These are phyloP conservation scores for Epipyxis sp. DNA, from an alignment of 108 stramenopile species.

Conservation along the genomic window DNA sequence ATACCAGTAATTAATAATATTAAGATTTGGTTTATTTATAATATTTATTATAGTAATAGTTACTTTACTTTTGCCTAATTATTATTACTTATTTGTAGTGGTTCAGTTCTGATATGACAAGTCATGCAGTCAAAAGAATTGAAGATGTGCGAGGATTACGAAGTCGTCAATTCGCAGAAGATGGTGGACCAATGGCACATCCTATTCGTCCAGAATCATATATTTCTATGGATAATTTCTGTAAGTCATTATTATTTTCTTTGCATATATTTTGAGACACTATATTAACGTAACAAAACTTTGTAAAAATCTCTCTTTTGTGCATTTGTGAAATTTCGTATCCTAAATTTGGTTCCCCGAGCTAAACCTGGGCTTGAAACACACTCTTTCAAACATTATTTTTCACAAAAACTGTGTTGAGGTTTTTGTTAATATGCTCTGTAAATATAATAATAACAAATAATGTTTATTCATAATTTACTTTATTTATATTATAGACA, in stretches of 20 bases:
- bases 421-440: too few relatives aligned
- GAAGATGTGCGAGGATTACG: conserved; percentile 69
- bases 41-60: not conserved
- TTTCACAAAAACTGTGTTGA: conserved; percentile 13
- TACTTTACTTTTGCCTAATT: not conserved
- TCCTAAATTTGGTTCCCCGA: conserved; percentile 60
- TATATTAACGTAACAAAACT: not conserved
- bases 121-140: conserved; percentile 7
- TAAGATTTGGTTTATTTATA: too few relatives aligned
- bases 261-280: conserved; percentile 56
- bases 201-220: conserved; percentile 92
- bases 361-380: too few relatives aligned
- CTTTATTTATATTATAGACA: conserved; percentile 13
- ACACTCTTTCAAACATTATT: not conserved
- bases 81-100: not conserved
- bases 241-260: not conserved
- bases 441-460: not conserved
- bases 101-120: conserved; percentile 6
- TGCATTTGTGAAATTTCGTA: conserved; percentile 51
- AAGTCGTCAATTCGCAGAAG: conserved; percentile 70
- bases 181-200: conserved; percentile 82
- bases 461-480: too few relatives aligned
- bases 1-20: too few relatives aligned
- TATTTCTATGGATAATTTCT: conserved; percentile 91
- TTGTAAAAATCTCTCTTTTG: not conserved